Evolutionary conservation across 441 rosid species (phyloP), one percentile per base, ranked within the genome.

Genomic region (Theobroma grandiflorum): DNA sequence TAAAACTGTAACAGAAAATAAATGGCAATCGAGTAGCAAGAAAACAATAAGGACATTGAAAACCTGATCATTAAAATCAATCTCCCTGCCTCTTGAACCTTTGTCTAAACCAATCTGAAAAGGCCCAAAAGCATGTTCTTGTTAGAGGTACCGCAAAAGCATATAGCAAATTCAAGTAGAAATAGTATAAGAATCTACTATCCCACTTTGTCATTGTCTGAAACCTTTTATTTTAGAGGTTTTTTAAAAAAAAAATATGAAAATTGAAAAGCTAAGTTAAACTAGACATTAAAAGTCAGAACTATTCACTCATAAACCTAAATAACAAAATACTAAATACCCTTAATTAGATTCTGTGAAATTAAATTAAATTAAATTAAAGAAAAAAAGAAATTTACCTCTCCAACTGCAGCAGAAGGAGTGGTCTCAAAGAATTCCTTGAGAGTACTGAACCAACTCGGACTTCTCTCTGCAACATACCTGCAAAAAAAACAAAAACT

Each of bases 321-420:
- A 31, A 49, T 47, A 33, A 10, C 3, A 63, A 37, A 33, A 5
- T 68, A 70, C 6, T 14, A 47, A 47, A 70, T 15, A 50, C 75
- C 76, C 52, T 73, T 57, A 22, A 6, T 33, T 52, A 18, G 63
- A 35, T 53, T n/a, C n/a, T 52, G 53, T 18, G 63, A 72, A 52
- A 72, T 52, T 35, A 53, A 35, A 20, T 2, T 18, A 18, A 74
- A 33, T 14, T 43, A 40, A 53, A 33, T 31, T 31, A 12, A 75
- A 65, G 49, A 84, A 62, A 58, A 55, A 47, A 73, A 35, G 52
- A 7, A 77, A 1, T 75, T 58, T 74, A 93, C 95, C 93, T 96
- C 99, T 86, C 99, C 99, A 85, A 96, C 86, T 58, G 98, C 97
- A 82, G 99, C 98, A 79, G 88, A 66, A 71, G 99, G 99, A 77